These are phyloP conservation scores for Nakaseomyces nivariensis DNA, from an alignment of 1,139 yeast genomes.

Conservation along the genomic window DNA sequence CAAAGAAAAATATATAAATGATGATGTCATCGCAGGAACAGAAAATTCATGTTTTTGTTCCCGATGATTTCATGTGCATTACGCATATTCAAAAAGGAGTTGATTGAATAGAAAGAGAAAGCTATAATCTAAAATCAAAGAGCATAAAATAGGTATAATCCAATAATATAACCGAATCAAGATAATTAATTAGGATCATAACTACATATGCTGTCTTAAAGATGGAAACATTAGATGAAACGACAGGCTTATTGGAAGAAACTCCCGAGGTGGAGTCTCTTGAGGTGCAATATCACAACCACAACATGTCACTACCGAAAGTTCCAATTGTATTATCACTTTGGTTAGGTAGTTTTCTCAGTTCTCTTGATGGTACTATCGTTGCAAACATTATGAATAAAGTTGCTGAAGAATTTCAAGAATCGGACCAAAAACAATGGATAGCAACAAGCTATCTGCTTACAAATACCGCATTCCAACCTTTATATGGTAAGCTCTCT, in stretches of 20 bases:
- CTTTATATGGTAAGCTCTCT: slow-evolving; percentile 47
- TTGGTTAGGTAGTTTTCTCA: slow-evolving; percentile 45
- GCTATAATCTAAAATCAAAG: too few species aligned
- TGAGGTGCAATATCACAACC: slow-evolving; percentile 19
- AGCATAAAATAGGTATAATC: too few species aligned
- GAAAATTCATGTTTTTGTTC: not conserved
- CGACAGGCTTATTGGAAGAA: slow-evolving; percentile 12
- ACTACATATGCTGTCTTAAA: not conserved
- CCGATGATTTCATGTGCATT: too few species aligned
- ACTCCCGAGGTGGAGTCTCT: slow-evolving; percentile 9
- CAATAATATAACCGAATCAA: too few species aligned
- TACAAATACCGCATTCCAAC: slow-evolving; percentile 61
- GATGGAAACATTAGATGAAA: slow-evolving; percentile 18
- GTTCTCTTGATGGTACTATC: slow-evolving; percentile 55
- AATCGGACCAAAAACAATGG: slow-evolving; percentile 50
- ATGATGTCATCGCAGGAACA: not conserved
- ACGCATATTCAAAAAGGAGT: too few species aligned
- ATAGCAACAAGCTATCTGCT: slow-evolving; percentile 55
- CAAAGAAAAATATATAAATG: too few species aligned
- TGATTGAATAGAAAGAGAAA: too few species aligned
- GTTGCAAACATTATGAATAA: slow-evolving; percentile 55
- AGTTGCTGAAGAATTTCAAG: slow-evolving; percentile 52
- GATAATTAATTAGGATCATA: not conserved
- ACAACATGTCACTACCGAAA: slow-evolving; percentile 23
- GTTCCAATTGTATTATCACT: slow-evolving; percentile 31